A percentile compares a stretch with the other conserved stretches of the same genome.
phyloP scores from a whole-genome alignment of 306 rosid genomes.

The Prosopis cineraria region DNA sequence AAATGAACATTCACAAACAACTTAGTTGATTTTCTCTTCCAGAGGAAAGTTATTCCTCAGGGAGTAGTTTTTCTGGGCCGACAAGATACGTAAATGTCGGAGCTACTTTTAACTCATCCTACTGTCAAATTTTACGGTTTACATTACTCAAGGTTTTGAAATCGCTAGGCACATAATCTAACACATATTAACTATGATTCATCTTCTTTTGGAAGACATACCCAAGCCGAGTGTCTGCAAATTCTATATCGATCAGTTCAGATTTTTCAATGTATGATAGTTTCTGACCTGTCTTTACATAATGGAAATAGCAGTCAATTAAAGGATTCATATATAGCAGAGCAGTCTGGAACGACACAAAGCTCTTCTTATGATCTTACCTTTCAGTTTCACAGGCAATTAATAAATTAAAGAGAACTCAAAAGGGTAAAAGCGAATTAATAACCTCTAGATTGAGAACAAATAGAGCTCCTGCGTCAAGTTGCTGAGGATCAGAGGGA shows the following conservation, averaged over 20 bases:
- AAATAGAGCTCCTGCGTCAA: conserved; percentile 81
- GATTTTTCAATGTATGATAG: not conserved
- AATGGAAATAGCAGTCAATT: not conserved
- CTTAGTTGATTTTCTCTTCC: too few species aligned
- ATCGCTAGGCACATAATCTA: too few species aligned
- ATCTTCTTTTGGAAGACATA: not conserved
- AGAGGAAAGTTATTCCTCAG: too few species aligned
- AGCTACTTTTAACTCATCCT: too few species aligned
- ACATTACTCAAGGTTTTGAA: too few species aligned
- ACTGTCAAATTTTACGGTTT: too few species aligned
- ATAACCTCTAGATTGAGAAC: conserved; percentile 78
- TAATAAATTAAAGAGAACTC: not conserved
- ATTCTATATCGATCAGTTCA: not conserved
- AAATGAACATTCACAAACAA: not conserved
- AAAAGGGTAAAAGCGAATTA: not conserved
- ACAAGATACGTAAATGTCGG: too few species aligned
- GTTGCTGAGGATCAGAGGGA: conserved; percentile 35
- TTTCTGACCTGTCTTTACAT: not conserved
- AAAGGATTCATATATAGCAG: not conserved
- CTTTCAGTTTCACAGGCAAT: not conserved
- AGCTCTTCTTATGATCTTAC: not conserved
- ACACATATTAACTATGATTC: not conserved
- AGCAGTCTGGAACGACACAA: not conserved
- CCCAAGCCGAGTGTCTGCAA: too few species aligned
- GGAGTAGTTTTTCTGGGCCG: too few species aligned